These are phyloP conservation scores for Clarireedia monteithiana DNA, from an alignment of 2,329 filamentous ascomycete genomes.

Conservation along the genomic window DNA sequence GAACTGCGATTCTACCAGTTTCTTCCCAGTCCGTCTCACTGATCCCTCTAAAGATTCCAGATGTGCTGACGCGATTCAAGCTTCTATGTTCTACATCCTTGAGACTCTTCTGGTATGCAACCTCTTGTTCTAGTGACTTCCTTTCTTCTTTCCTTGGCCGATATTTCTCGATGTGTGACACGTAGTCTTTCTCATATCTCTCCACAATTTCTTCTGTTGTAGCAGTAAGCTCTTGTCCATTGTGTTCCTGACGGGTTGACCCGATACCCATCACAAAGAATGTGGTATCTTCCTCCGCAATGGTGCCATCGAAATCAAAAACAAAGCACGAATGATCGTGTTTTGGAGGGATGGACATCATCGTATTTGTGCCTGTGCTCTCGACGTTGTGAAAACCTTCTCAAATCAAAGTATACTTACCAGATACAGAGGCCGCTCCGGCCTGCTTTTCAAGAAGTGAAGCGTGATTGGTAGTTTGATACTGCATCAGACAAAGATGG, in stretches of 20 bases:
- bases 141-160: conserved; percentile 14
- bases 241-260: conserved; percentile 9
- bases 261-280: conserved; percentile 14
- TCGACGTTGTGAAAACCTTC: neutral
- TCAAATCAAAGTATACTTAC: too few species aligned
- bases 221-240: conserved; percentile 6
- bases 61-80: conserved; percentile 20
- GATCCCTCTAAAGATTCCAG: conserved; percentile 23
- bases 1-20: conserved; percentile 14
- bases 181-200: conserved; percentile 18
- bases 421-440: too few species aligned
- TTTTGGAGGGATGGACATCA: neutral
- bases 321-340: conserved; percentile 12
- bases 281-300: conserved; percentile 27
- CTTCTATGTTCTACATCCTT: conserved; percentile 21
- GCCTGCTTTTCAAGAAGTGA: too few species aligned
- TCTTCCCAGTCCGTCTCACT: conserved; percentile 10
- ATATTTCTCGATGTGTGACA: conserved; percentile 13
- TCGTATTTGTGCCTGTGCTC: neutral
- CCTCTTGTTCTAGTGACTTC: conserved; percentile 14
- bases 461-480: too few species aligned
- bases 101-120: conserved; percentile 16
- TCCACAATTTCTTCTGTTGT: conserved; percentile 11
- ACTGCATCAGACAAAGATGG: too few species aligned
- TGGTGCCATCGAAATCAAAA: conserved; percentile 29